These are phyloP conservation scores for Trichoderma pleuroti DNA, from an alignment of 2,329 filamentous ascomycete species.

Conservation along the genomic window DNA sequence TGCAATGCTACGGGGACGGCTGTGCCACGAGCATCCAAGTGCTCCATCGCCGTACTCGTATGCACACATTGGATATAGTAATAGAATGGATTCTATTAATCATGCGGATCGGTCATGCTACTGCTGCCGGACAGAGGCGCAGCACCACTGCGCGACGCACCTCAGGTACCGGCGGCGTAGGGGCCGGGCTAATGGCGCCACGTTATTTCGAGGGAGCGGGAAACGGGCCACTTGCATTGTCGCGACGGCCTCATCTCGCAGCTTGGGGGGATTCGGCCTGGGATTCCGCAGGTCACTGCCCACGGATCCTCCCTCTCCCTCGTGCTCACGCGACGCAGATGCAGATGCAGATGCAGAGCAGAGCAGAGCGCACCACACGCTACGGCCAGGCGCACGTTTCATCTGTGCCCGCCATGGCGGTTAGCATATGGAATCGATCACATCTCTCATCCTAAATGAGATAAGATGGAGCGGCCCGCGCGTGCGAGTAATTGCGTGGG, in stretches of 20 bases:
- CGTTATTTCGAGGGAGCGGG: not conserved
- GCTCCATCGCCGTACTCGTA: too few species aligned
- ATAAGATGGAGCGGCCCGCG: slow-evolving; percentile 18
- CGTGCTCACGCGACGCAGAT: not conserved
- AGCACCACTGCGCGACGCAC: not conserved
- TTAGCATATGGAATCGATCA: slow-evolving; percentile 17
- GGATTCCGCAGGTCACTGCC: not conserved
- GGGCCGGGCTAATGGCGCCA: not conserved
- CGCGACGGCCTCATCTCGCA: not conserved
- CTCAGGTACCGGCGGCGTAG: not conserved
- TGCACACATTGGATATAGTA: not conserved
- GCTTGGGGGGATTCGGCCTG: not conserved
- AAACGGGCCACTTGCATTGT: not conserved
- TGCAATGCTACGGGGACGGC: not conserved
- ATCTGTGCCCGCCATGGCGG: slow-evolving; percentile 7
- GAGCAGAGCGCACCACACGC: not conserved
- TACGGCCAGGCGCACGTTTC: not conserved
- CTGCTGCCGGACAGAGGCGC: slow-evolving; percentile 4
- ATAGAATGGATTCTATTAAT: not conserved
- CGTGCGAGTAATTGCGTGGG: slow-evolving; percentile 9
- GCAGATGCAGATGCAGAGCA: not conserved
- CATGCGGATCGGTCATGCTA: slow-evolving; percentile 2
- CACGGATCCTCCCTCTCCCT: not conserved
- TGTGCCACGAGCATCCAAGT: not conserved
- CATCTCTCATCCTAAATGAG: slow-evolving; percentile 16